Evolutionary conservation across 805 yeast species (phyloP).

Genomic region (Ogataea salicorniae): DNA sequence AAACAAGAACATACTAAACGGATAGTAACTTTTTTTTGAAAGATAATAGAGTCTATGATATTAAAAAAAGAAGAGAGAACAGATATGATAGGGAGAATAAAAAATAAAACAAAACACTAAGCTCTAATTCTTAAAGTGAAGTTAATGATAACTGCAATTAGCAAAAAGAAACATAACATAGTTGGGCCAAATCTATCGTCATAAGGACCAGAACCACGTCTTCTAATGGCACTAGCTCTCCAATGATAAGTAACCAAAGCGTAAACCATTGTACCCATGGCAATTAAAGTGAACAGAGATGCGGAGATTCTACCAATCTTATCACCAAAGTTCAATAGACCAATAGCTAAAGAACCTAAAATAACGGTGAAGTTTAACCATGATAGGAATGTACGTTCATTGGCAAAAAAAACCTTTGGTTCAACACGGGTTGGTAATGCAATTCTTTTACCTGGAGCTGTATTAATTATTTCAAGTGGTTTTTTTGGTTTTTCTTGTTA

Average conservation of each 20-base stretch:
- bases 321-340: slow-evolving; percentile 94
- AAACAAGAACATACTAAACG: not conserved
- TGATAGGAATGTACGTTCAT: slow-evolving; percentile 95
- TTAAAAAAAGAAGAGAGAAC: not conserved
- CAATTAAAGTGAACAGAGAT: slow-evolving; percentile 87
- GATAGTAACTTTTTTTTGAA: not conserved
- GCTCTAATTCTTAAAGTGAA: slow-evolving; percentile 76
- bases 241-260: slow-evolving; percentile 96
- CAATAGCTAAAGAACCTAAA: slow-evolving; percentile 94
- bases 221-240: slow-evolving; percentile 98
- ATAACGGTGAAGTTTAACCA: slow-evolving; percentile 99
- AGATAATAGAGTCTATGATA: not conserved
- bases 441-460: slow-evolving; percentile 68
- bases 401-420: slow-evolving; percentile 98
- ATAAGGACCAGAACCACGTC: slow-evolving; percentile 98
- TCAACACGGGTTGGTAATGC: slow-evolving; percentile 98
- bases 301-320: slow-evolving; percentile 88
- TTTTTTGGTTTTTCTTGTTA: slow-evolving; percentile 2
- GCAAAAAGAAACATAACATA: slow-evolving; percentile 86
- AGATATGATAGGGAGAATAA: not conserved
- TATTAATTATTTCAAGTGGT: not conserved
- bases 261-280: slow-evolving; percentile 96
- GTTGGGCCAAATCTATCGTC: slow-evolving; percentile 99
- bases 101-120: slow-evolving; percentile 14
- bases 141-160: slow-evolving; percentile 91